Percentiles rank a stretch among this genome's conserved stretches.
phyloP scores from a whole-genome alignment of 768 basidiomycete species.

The Tremella yokohamensis region DNA sequence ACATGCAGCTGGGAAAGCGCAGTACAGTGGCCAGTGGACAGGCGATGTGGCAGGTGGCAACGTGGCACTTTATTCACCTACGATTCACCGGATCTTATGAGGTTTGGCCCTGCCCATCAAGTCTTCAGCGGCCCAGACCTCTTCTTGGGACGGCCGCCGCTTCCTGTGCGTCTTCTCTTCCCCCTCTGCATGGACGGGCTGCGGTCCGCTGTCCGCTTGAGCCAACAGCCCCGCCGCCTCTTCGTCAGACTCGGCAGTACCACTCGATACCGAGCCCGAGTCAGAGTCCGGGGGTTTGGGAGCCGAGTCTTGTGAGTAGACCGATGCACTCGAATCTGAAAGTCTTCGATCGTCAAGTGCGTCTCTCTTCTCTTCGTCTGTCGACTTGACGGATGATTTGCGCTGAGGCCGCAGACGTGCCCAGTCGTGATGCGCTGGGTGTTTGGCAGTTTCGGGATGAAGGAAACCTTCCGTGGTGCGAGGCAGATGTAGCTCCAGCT shows the following conservation, averaged over 20 bases:
- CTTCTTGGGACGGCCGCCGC: not conserved
- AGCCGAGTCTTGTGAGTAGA: constrained; percentile 15
- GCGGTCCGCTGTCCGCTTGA: constrained; percentile 25
- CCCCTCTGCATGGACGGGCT: not conserved
- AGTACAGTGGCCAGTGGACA: too few relatives aligned
- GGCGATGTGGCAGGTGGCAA: too few relatives aligned
- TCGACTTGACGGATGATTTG: not conserved
- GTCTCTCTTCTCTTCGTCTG: not conserved
- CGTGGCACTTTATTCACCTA: too few relatives aligned
- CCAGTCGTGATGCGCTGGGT: constrained; percentile 2
- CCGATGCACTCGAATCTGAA: constrained; percentile 11
- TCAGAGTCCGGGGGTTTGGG: not conserved
- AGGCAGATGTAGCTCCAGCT: not conserved
- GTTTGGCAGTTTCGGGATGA: not conserved
- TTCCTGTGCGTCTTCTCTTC: not conserved
- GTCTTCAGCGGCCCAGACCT: constrained; percentile 13
- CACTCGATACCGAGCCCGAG: constrained; percentile 7
- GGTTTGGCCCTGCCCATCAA: constrained; percentile 1
- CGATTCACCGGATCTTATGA: not conserved
- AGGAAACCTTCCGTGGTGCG: not conserved
- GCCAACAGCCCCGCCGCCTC: constrained; percentile 18
- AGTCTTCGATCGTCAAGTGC: not conserved
- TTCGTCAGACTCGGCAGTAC: constrained; percentile 21
- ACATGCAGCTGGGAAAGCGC: too few relatives aligned
- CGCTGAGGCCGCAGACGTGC: not conserved